A percentile compares a stretch with the other conserved stretches of the same genome.
These are phyloP conservation scores for Byssochlamys sp. DNA, from an alignment of 2,329 filamentous ascomycete genomes.

Conservation along the genomic window DNA sequence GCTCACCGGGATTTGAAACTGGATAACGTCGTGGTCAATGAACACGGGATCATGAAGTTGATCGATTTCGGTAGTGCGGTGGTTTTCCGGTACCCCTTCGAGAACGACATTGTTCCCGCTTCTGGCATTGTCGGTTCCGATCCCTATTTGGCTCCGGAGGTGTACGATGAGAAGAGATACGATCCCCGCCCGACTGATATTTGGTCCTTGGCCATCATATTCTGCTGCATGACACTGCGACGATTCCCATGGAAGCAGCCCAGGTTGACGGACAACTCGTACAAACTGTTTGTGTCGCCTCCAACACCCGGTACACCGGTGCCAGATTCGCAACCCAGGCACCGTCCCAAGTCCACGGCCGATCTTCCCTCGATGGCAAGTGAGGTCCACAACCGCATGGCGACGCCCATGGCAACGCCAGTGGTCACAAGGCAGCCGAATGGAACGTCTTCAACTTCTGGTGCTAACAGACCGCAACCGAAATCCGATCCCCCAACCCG, in stretches of 20 bases:
- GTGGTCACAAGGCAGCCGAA: not conserved
- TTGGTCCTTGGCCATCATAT: slow-evolving; percentile 97
- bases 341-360: slow-evolving; percentile 24
- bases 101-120: slow-evolving; percentile 72
- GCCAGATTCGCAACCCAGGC: slow-evolving; percentile 30
- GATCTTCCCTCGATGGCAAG: slow-evolving; percentile 21
- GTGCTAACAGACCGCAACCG: slow-evolving; percentile 1
- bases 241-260: slow-evolving; percentile 97
- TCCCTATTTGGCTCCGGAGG: slow-evolving; percentile 91
- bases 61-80: slow-evolving; percentile 98
- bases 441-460: slow-evolving; percentile 2
- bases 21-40: slow-evolving; percentile 95
- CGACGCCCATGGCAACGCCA: not conserved
- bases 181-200: slow-evolving; percentile 90
- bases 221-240: slow-evolving; percentile 93
- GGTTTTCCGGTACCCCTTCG: slow-evolving; percentile 94
- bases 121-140: slow-evolving; percentile 79
- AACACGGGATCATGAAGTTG: slow-evolving; percentile 95
- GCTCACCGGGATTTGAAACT: slow-evolving; percentile 92
- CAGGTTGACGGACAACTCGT: slow-evolving; percentile 82
- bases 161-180: slow-evolving; percentile 87
- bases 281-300: slow-evolving; percentile 78
- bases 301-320: slow-evolving; percentile 60
- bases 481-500: slow-evolving; percentile 10
- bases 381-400: slow-evolving; percentile 14